phyloP scores from a whole-genome alignment of 2,329 filamentous ascomycete species.

The Colletotrichum destructivum region DNA sequence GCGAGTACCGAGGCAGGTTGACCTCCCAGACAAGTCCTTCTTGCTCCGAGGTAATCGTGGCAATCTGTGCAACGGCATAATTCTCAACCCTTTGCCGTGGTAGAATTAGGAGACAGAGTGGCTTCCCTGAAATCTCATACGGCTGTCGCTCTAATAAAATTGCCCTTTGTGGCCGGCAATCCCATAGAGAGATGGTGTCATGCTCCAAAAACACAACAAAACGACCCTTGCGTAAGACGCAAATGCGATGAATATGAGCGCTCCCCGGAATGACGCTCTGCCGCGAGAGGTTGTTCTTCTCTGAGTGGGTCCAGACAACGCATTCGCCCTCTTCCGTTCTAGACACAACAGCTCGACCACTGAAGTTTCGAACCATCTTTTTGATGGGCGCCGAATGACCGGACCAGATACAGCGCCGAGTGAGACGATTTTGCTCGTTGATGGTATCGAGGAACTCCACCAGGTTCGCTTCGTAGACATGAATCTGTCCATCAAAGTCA shows the following conservation, averaged over 20 bases:
- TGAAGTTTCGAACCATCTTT: slow-evolving; percentile 89
- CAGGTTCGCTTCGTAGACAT: slow-evolving; percentile 84
- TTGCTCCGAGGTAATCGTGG: slow-evolving; percentile 85
- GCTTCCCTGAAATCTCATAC: slow-evolving; percentile 77
- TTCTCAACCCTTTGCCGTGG: slow-evolving; percentile 73
- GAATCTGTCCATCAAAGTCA: slow-evolving; percentile 87
- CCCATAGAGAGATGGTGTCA: slow-evolving; percentile 82
- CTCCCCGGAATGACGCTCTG: slow-evolving; percentile 78
- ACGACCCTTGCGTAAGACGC: slow-evolving; percentile 81
- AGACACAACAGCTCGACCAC: slow-evolving; percentile 85
- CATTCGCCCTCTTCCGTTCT: slow-evolving; percentile 84
- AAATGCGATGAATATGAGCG: slow-evolving; percentile 85
- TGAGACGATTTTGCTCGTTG: slow-evolving; percentile 72
- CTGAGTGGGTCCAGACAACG: slow-evolving; percentile 84
- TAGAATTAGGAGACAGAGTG: slow-evolving; percentile 84
- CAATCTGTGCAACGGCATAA: slow-evolving; percentile 77
- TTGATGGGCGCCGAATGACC: slow-evolving; percentile 86
- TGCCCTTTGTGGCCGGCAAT: slow-evolving; percentile 75
- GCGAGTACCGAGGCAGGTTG: slow-evolving; percentile 66
- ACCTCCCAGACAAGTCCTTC: slow-evolving; percentile 88
- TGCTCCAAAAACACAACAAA: slow-evolving; percentile 87
- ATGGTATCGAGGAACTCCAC: slow-evolving; percentile 85
- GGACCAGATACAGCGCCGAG: slow-evolving; percentile 80
- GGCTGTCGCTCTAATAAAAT: slow-evolving; percentile 69
- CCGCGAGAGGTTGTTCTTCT: slow-evolving; percentile 68